Evolutionary conservation across 176 grass and related monocot genomes (phyloP).

Genomic region (Ampelocalamus luodianensis): DNA sequence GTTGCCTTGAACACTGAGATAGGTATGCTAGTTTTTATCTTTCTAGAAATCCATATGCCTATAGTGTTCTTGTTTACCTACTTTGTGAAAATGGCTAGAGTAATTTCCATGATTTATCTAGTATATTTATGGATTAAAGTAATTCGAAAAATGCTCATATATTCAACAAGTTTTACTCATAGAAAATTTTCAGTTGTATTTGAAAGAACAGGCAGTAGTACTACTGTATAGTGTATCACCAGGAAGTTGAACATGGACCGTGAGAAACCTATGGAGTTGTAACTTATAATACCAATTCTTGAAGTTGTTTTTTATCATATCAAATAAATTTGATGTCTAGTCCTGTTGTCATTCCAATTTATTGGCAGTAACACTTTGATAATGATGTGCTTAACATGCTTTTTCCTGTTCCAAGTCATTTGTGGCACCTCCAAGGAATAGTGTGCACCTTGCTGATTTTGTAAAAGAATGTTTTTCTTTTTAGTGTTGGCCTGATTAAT

Average conservation of each 20-base stretch:
- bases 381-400: constrained; percentile 6
- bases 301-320: not conserved
- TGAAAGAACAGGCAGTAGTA: not conserved
- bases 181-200: not conserved
- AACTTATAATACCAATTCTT: constrained; percentile 19
- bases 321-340: constrained; percentile 6
- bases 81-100: too few species aligned
- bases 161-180: constrained; percentile 13
- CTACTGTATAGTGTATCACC: not conserved
- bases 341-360: not conserved
- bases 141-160: too few species aligned
- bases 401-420: constrained; percentile 14
- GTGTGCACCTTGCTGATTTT: not conserved
- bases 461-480: not conserved
- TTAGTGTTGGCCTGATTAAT: not conserved
- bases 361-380: not conserved
- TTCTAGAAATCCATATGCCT: too few species aligned
- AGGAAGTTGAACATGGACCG: not conserved
- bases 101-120: too few species aligned
- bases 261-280: not conserved
- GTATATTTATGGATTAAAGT: too few species aligned
- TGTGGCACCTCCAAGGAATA: not conserved
- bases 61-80: too few species aligned
- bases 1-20: too few species aligned
- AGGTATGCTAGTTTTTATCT: too few species aligned